phyloP scores from a whole-genome alignment of 345 rosid species.

The Sisymbrium irio region DNA sequence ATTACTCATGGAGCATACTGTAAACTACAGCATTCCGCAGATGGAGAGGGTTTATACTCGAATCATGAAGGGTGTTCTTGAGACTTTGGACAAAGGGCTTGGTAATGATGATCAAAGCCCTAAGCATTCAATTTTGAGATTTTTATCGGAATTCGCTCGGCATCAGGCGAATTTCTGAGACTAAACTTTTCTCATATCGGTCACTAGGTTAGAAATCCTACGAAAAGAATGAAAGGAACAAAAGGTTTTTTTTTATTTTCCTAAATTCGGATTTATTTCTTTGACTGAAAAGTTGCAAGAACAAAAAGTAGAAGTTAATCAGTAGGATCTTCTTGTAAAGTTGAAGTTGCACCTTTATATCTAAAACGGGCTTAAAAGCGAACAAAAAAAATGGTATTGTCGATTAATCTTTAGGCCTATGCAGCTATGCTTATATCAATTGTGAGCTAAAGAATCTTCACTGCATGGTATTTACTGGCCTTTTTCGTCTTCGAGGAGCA shows the following conservation, averaged over 20 bases:
- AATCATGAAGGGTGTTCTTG: conserved; percentile 71
- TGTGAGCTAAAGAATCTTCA: neutral
- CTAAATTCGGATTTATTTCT: neutral
- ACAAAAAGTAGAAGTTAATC: conserved; percentile 10
- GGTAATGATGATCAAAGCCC: conserved; percentile 40
- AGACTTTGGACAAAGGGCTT: conserved; percentile 45
- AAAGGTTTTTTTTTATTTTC: neutral
- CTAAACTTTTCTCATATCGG: conserved; percentile 21
- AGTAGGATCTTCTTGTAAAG: conserved; percentile 22
- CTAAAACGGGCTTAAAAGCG: neutral
- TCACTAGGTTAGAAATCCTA: conserved; percentile 23
- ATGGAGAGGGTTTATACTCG: conserved; percentile 83
- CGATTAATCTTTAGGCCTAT: neutral
- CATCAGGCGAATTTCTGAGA: conserved; percentile 65
- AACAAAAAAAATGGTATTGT: neutral
- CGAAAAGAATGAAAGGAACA: conserved; percentile 18
- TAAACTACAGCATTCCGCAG: conserved; percentile 65
- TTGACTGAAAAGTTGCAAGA: conserved; percentile 14
- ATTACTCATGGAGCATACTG: conserved; percentile 52
- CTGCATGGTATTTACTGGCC: neutral
- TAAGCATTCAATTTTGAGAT: conserved; percentile 78
- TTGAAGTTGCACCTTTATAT: conserved; percentile 7
- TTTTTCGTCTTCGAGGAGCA: too few relatives aligned
- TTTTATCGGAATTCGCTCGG: conserved; percentile 71
- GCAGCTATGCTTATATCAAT: neutral